Evolutionary conservation across 495 filamentous ascomycete species (phyloP).

Genomic region (Pyronema domesticum): DNA sequence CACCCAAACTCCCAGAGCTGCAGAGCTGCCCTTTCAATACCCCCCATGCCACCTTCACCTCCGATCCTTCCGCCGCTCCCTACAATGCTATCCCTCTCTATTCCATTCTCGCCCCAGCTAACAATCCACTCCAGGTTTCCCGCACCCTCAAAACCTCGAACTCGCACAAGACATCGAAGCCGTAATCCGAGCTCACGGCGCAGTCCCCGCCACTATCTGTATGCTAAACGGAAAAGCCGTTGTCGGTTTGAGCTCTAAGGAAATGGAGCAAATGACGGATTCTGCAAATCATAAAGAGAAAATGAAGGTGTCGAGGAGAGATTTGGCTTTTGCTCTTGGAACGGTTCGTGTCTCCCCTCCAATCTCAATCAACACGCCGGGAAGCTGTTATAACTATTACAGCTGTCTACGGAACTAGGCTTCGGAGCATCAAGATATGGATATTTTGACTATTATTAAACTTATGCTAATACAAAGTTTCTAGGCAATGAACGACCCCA

Average conservation of each 20-base stretch:
- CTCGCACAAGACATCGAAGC: constrained; percentile 55
- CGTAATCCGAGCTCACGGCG: constrained; percentile 61
- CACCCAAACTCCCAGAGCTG: neutral
- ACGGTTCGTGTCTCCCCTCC: too few species aligned
- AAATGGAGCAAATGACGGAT: constrained; percentile 51
- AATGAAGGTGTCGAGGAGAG: constrained; percentile 70
- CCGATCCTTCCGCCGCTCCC: too few species aligned
- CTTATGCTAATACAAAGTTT: too few species aligned
- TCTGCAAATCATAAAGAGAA: constrained; percentile 39
- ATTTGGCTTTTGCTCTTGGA: constrained; percentile 65
- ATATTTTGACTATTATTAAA: too few species aligned
- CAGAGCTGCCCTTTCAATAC: too few species aligned
- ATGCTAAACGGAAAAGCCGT: constrained; percentile 63
- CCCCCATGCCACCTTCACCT: too few species aligned
- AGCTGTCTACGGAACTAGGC: too few species aligned
- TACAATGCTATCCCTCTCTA: too few species aligned
- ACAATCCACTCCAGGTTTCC: constrained; percentile 55
- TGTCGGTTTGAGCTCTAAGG: constrained; percentile 52
- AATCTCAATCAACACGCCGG: too few species aligned
- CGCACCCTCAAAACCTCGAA: constrained; percentile 60
- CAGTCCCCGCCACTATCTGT: constrained; percentile 81
- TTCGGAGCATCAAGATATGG: too few species aligned
- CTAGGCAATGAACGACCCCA: neutral
- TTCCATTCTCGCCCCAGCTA: too few species aligned
- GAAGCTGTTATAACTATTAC: too few species aligned